Base-by-base conservation (phyloP, 2,329 filamentous ascomycete species). In the Pyrenophora teres region DNA sequence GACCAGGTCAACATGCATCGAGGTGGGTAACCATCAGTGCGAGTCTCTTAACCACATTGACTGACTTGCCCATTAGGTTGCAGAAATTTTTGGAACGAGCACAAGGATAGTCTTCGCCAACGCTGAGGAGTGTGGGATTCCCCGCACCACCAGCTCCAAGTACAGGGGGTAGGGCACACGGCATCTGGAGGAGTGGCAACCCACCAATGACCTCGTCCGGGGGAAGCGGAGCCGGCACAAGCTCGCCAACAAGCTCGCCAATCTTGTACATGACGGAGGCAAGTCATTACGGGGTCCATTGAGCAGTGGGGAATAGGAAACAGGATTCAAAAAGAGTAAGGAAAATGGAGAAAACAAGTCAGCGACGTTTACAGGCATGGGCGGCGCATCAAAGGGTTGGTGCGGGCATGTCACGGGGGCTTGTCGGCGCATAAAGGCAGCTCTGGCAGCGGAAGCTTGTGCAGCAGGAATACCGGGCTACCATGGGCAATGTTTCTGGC, bases 51-150 rank as follows among this genome's bases (percentile, higher is more conserved):
- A 18, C 21, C 36, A 32, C 88, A 12, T 32, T 35, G 31, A 40
- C 57, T 60, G 40, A 59, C 41, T 7, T 19, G 13, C 15, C 2
- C 40, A 7, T 4, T 84, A 56, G 83, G 84, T 16, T 97, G 93
- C 74, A 84, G 84, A 70, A 87, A 88, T 56, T 96, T 96, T 68
- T 97, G 93, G 93, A 77, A 87, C 52, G 80, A 87, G 63, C 87
- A 95, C 71, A 89, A 89, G 71, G 80, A 80, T 46, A 80, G 80
- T 51, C 77, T 96, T 59, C 83, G 85, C 57, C 87, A 89, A 64
- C 82, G 88, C 65, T 94, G 70, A 75, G 42, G 31, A 10, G 31
- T 16, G 10, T 21, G 36, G 19, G 6, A 9, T 12, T 42, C 10
- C n/a, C 27, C 19, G 19, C 15, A 38, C 31, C 19, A 35, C 13